Base-by-base conservation (phyloP, 768 basidiomycete species). In the Termitomyces eurrhizus region DNA sequence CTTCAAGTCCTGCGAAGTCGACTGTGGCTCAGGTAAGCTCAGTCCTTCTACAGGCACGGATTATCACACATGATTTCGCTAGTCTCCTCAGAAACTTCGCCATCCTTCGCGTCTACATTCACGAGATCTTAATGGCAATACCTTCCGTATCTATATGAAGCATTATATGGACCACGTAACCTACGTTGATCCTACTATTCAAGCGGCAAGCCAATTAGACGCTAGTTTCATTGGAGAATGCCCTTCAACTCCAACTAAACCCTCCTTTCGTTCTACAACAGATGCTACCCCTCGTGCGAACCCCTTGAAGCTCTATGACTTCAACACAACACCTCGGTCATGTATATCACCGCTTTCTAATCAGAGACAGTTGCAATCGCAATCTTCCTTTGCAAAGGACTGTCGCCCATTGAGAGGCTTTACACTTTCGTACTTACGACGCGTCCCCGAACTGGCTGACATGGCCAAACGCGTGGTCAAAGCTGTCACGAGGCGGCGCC, bases 111-210 rank as follows among this genome's bases (percentile, higher is more conserved):
- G 87, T 44, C 73, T 92, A 32, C 87, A 81, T 58, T 81, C 84
- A 0, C 77, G 78, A 21, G 88, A 92, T 58, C 82, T 93, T 32
- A 92, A 84, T 2, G 80, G 77, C 3, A 87, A 87, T 61, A 88
- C 85, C 0, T 90, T 93, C 69, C 80, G 87, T 12, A 80, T 90
- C 42, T 91, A 93, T 65, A 64, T 93, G 61, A 90, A 89, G 64
- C 87, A 92, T 64, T 92, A 85, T 71, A 88, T 93, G 87, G 84
- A 89, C 65, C 77, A 86, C 65, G 79, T 78, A 0, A 74, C 77
- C 41, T 53, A 67, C 54, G 44, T 46, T 18, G 44, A 58, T 39
- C 12, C 48, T 9, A 37, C 44, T 26, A 41, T 51, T 49, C 59
- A 57, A 66, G 63, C 44, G 54, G 57, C 7, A 50, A 62, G 12